These are phyloP conservation scores for Datisca glomerata DNA, from an alignment of 306 rosid genomes.

Conservation along the genomic window DNA sequence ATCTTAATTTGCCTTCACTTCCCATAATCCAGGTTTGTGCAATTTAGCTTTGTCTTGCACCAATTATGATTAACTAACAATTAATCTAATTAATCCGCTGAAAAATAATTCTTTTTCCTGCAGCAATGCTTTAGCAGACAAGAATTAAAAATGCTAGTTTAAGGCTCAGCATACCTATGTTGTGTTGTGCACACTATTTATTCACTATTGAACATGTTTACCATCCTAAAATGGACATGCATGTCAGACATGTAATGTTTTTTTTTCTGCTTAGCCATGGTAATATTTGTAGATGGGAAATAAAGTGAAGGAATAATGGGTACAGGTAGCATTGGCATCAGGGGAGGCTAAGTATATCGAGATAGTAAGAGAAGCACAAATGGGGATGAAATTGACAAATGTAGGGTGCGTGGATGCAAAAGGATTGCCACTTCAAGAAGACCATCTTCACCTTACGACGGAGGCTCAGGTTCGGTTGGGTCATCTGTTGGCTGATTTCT, in stretches of 20 bases:
- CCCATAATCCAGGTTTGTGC: slow-evolving; percentile 62
- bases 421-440: slow-evolving; percentile 51
- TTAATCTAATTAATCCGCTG: too few relatives aligned
- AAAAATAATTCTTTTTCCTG: too few relatives aligned
- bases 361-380: slow-evolving; percentile 61
- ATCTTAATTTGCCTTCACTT: slow-evolving; percentile 47
- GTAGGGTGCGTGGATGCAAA: slow-evolving; percentile 65
- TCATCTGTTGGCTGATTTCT: slow-evolving; percentile 51
- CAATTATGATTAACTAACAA: too few relatives aligned
- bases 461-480: slow-evolving; percentile 58
- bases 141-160: too few relatives aligned
- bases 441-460: slow-evolving; percentile 58
- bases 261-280: too few relatives aligned
- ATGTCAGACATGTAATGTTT: too few relatives aligned
- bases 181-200: too few relatives aligned
- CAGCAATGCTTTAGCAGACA: too few relatives aligned
- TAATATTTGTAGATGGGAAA: too few relatives aligned
- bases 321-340: slow-evolving; percentile 55
- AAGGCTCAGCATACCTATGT: too few relatives aligned
- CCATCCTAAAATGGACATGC: too few relatives aligned
- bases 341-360: slow-evolving; percentile 31
- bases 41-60: neutral
- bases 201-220: too few relatives aligned
- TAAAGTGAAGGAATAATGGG: neutral
- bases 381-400: slow-evolving; percentile 31